Conservation (phyloP, 148 eudicot species). For the Heliamphora exappendiculata region DNA sequence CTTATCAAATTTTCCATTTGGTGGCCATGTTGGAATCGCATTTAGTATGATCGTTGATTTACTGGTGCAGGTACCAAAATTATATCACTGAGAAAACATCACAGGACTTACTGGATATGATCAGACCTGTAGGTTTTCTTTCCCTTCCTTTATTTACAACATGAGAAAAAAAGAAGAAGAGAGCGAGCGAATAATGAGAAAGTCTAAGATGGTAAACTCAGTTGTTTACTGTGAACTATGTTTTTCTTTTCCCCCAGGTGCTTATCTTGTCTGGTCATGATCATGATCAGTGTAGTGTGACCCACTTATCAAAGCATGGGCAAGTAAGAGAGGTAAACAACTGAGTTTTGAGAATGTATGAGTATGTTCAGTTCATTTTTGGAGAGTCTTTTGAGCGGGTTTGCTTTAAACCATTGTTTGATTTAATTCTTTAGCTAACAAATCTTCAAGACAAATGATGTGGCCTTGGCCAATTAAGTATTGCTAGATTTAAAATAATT, state of each 20-base stretch:
- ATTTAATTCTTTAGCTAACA: too few relatives aligned
- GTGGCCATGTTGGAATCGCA: neutral
- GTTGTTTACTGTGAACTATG: slow-evolving; percentile 4
- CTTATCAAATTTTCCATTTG: neutral
- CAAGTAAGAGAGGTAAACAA: slow-evolving; percentile 63
- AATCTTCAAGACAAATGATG: too few relatives aligned
- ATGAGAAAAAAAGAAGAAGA: neutral
- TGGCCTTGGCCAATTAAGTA: too few relatives aligned
- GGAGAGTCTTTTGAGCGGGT: too few relatives aligned
- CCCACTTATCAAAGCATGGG: slow-evolving; percentile 51
- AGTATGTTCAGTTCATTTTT: too few relatives aligned
- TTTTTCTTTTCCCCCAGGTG: slow-evolving; percentile 37
- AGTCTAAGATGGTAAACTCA: neutral
- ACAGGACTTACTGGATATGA: slow-evolving; percentile 42
- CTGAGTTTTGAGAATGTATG: slow-evolving; percentile 2
- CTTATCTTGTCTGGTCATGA: slow-evolving; percentile 92
- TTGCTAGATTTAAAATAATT: too few relatives aligned
- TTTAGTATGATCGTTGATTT: slow-evolving; percentile 15
- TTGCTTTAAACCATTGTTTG: too few relatives aligned
- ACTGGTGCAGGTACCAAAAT: slow-evolving; percentile 77
- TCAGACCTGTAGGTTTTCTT: slow-evolving; percentile 63
- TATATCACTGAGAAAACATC: slow-evolving; percentile 60
- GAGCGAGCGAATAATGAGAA: neutral
- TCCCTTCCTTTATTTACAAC: slow-evolving; percentile 11
- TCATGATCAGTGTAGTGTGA: slow-evolving; percentile 87